Evolutionary conservation across 1,139 yeast species (phyloP).

Genomic region (Candida frijolesensis): DNA sequence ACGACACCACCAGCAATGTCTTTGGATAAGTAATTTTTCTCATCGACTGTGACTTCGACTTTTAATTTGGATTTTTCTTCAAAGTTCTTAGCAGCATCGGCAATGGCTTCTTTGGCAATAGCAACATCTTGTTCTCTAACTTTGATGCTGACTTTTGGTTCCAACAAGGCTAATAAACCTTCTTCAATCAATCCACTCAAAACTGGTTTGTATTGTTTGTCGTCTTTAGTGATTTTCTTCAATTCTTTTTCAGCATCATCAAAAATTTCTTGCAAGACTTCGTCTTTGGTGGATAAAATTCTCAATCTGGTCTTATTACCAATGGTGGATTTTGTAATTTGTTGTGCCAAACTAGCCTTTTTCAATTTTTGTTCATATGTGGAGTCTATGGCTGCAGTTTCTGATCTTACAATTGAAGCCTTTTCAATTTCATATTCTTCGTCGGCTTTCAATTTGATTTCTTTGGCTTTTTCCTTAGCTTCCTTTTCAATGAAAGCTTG

Average conservation of each 20-base stretch:
- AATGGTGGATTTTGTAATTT: slow-evolving; percentile 91
- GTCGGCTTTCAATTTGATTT: slow-evolving; percentile 91
- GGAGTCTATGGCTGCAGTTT: slow-evolving; percentile 84
- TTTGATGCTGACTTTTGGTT: slow-evolving; percentile 60
- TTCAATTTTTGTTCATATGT: slow-evolving; percentile 81
- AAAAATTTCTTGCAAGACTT: slow-evolving; percentile 73
- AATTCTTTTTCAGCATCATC: slow-evolving; percentile 68
- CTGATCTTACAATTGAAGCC: slow-evolving; percentile 90
- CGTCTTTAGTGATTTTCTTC: slow-evolving; percentile 49
- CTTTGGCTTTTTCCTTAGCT: slow-evolving; percentile 98
- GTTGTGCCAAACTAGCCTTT: slow-evolving; percentile 91
- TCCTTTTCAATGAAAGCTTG: slow-evolving; percentile 98
- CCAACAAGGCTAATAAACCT: slow-evolving; percentile 75
- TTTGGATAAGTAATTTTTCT: slow-evolving; percentile 55
- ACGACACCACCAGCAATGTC: slow-evolving; percentile 86
- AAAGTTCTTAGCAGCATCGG: slow-evolving; percentile 64
- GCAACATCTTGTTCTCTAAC: slow-evolving; percentile 72
- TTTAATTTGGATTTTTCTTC: slow-evolving; percentile 57
- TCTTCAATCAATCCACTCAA: slow-evolving; percentile 82
- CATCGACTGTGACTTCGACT: slow-evolving; percentile 56
- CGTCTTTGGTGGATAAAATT: slow-evolving; percentile 84
- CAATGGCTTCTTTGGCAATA: slow-evolving; percentile 63
- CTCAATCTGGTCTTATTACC: slow-evolving; percentile 94
- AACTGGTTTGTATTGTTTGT: slow-evolving; percentile 64
- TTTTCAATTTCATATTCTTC: slow-evolving; percentile 98